A percentile compares a stretch with the other conserved stretches of the same genome.
Evolutionary conservation across 1,284 basidiomycete genomes (phyloP).

Genomic region (Schizophyllum commune): DNA sequence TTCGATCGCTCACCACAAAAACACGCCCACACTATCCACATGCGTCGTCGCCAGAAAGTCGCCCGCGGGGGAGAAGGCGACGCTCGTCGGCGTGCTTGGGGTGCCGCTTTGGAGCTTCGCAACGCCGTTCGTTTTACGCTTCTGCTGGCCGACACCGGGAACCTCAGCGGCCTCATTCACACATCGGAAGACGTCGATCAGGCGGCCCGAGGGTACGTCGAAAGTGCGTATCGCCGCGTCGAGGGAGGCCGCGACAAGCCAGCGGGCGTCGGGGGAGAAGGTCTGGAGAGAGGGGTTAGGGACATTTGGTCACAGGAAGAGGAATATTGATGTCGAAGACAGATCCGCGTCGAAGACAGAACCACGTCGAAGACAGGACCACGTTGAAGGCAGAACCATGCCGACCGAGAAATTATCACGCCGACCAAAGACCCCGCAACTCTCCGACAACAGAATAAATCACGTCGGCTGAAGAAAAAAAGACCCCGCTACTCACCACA

Average conservation of each 20-base stretch:
- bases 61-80: conserved; percentile 90
- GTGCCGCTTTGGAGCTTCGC: conserved; percentile 27
- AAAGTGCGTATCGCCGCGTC: conserved; percentile 94
- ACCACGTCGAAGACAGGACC: too few species aligned
- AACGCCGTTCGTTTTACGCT: too few species aligned
- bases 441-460: too few species aligned
- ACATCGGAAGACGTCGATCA: conserved; percentile 84
- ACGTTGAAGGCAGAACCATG: too few species aligned
- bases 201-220: conserved; percentile 87
- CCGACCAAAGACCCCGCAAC: too few species aligned
- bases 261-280: conserved; percentile 91
- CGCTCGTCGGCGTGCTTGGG: conserved; percentile 81
- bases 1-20: conserved; percentile 89
- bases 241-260: conserved; percentile 84
- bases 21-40: conserved; percentile 90
- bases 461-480: too few species aligned
- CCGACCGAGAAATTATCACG: too few species aligned
- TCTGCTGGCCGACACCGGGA: neutral
- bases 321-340: too few species aligned
- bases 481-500: conserved; percentile 43
- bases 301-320: neutral
- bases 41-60: conserved; percentile 97
- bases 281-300: conserved; percentile 38
- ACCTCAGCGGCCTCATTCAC: neutral
- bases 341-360: too few species aligned